These are phyloP conservation scores for Apostasia shenzhenica DNA, from an alignment of 106 monocot genomes.

Conservation along the genomic window DNA sequence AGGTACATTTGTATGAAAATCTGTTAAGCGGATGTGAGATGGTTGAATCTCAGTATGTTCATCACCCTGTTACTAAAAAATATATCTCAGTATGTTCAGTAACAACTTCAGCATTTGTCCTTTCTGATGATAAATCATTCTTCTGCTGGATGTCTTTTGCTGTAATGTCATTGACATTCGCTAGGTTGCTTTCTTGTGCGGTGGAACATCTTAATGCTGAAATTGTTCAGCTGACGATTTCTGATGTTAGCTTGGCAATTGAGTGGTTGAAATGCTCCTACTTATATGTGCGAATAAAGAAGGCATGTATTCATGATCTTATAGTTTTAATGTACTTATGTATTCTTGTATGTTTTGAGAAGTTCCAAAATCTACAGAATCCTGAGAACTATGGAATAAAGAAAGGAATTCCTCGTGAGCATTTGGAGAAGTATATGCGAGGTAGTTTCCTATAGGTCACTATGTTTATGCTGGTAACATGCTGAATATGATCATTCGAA, in stretches of 20 bases:
- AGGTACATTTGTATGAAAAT: conserved; percentile 97
- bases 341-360: too few relatives aligned
- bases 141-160: background rate
- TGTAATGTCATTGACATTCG: background rate
- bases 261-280: conserved; percentile 96
- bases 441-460: conserved; percentile 28
- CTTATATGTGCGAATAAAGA: conserved; percentile 88
- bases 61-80: conserved; percentile 4
- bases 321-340: background rate
- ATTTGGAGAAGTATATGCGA: conserved; percentile 73
- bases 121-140: background rate
- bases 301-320: conserved; percentile 29
- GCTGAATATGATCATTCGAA: background rate
- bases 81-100: background rate
- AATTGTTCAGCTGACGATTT: conserved; percentile 81
- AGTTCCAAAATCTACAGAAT: conserved; percentile 36
- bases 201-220: conserved; percentile 93
- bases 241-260: conserved; percentile 88
- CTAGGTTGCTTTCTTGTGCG: conserved; percentile 74
- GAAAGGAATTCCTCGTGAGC: conserved; percentile 51
- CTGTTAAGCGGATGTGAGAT: conserved; percentile 95
- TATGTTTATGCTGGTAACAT: background rate
- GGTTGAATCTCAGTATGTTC: conserved; percentile 94
- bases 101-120: background rate
- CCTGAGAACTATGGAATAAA: conserved; percentile 92